Evolutionary conservation across 805 yeast genomes (phyloP).

Genomic region (Komagataella kurtzmanii): DNA sequence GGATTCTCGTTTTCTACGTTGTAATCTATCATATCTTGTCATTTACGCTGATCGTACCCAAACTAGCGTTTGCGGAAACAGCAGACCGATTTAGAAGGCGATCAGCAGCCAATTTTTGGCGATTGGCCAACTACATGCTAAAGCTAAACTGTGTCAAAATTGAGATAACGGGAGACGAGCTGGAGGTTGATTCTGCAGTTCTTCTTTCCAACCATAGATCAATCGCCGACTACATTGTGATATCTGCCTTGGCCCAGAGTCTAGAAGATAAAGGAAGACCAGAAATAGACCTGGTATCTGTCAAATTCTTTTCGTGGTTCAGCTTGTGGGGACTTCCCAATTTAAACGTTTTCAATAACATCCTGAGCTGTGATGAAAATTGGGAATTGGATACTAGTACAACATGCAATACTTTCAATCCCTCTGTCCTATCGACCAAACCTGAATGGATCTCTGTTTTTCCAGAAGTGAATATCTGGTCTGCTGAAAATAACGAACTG

Average conservation of each 20-base stretch:
- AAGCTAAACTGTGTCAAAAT: conserved; percentile 23
- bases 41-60: conserved; percentile 5
- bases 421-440: conserved; percentile 21
- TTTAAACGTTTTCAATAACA: conserved; percentile 27
- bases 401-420: conserved; percentile 12
- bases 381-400: conserved; percentile 37
- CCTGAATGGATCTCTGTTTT: conserved; percentile 57
- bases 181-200: conserved; percentile 22
- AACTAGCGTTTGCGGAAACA: conserved; percentile 9
- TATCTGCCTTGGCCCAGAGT: conserved; percentile 26
- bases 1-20: conserved; percentile 8
- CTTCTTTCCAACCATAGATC: conserved; percentile 50
- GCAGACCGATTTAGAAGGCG: conserved; percentile 9
- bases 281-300: conserved; percentile 10
- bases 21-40: conserved; percentile 13
- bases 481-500: conserved; percentile 27
- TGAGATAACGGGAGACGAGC: conserved; percentile 27
- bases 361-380: conserved; percentile 54
- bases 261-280: conserved; percentile 4
- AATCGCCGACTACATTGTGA: conserved; percentile 46
- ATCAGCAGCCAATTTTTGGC: conserved; percentile 16
- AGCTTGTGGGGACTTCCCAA: conserved; percentile 49
- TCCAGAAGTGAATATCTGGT: conserved; percentile 75
- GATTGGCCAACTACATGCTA: conserved; percentile 15
- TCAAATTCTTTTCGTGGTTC: conserved; percentile 66